These are phyloP conservation scores for Ceraceosorus guamensis DNA, from an alignment of 1,284 basidiomycete species.

Conservation along the genomic window DNA sequence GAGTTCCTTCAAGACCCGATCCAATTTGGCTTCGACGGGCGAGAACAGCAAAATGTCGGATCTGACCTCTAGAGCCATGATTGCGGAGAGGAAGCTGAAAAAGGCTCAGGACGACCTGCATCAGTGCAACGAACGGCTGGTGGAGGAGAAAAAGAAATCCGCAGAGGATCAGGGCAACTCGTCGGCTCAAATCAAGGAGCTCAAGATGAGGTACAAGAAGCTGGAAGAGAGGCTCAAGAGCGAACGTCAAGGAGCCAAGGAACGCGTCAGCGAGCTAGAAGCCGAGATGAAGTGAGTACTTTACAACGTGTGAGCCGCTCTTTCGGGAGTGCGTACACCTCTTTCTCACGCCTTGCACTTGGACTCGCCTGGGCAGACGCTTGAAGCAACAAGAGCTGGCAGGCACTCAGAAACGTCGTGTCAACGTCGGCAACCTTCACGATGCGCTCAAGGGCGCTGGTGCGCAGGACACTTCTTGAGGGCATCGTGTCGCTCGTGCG, in stretches of 20 bases:
- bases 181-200: slow-evolving; percentile 53
- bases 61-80: slow-evolving; percentile 33
- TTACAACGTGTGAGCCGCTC: too few relatives aligned
- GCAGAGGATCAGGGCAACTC: slow-evolving; percentile 33
- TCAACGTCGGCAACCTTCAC: too few relatives aligned
- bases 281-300: slow-evolving; percentile 12
- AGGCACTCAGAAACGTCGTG: too few relatives aligned
- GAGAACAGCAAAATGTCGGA: slow-evolving; percentile 31
- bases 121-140: slow-evolving; percentile 75
- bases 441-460: too few relatives aligned
- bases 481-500: too few relatives aligned
- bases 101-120: slow-evolving; percentile 75
- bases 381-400: too few relatives aligned
- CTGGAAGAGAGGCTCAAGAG: slow-evolving; percentile 91
- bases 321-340: too few relatives aligned
- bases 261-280: slow-evolving; percentile 56
- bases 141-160: slow-evolving; percentile 61
- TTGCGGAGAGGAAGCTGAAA: slow-evolving; percentile 65
- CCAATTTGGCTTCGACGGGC: slow-evolving; percentile 18
- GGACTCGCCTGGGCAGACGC: too few relatives aligned
- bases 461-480: too few relatives aligned
- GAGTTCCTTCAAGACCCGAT: slow-evolving; percentile 57
- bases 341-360: too few relatives aligned
- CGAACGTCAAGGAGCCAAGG: slow-evolving; percentile 89
- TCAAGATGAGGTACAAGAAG: slow-evolving; percentile 72